Percentiles rank a stretch among this genome's conserved stretches.
These are phyloP conservation scores for Arthroderma sp. DNA, from an alignment of 2,329 filamentous ascomycete genomes.

Conservation along the genomic window DNA sequence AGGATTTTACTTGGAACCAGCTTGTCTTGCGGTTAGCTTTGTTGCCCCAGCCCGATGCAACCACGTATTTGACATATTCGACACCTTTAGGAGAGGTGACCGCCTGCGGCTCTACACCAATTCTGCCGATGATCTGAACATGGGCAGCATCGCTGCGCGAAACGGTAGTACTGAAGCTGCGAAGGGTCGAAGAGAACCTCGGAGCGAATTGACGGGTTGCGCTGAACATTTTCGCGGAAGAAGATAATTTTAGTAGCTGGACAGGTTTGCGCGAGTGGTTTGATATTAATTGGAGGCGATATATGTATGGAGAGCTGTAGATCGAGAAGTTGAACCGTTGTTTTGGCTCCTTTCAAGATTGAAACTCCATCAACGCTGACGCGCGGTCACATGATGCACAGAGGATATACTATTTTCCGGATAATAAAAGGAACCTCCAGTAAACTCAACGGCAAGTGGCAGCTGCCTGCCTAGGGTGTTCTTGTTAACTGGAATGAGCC, in stretches of 20 bases:
- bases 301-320: too few relatives aligned
- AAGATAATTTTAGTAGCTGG: constrained; percentile 12
- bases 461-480: too few relatives aligned
- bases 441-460: too few relatives aligned
- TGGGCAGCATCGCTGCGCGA: constrained; percentile 52
- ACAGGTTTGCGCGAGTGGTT: neutral
- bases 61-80: constrained; percentile 62
- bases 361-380: too few relatives aligned
- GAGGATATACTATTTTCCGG: too few relatives aligned
- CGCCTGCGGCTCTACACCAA: constrained; percentile 67
- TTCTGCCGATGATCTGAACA: constrained; percentile 76
- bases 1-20: constrained; percentile 73
- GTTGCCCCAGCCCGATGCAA: constrained; percentile 56
- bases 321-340: too few relatives aligned
- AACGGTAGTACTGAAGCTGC: constrained; percentile 64
- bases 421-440: too few relatives aligned
- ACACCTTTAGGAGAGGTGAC: constrained; percentile 54
- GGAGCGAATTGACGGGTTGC: constrained; percentile 37
- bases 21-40: constrained; percentile 61
- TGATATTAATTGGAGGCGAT: neutral
- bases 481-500: too few relatives aligned
- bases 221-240: constrained; percentile 36
- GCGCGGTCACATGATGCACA: too few relatives aligned
- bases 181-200: constrained; percentile 30
- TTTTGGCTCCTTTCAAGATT: too few relatives aligned